Evolutionary conservation across 768 basidiomycete species (phyloP), one percentile per base, ranked within the genome.

Genomic region (Inosperma sp.): DNA sequence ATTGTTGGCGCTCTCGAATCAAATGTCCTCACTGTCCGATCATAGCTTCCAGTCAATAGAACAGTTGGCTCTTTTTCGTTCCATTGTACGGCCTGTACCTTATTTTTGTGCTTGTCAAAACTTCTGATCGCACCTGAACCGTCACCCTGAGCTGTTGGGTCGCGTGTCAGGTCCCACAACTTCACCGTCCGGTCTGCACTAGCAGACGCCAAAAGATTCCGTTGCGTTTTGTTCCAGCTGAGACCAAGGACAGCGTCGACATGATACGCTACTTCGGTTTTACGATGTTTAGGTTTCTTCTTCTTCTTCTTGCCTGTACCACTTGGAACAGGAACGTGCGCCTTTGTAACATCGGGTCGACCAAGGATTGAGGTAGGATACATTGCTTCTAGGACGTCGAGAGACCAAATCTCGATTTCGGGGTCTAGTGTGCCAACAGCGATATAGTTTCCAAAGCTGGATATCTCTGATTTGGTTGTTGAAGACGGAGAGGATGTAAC

Each of bases 231-330:
- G 62, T 97, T 98, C 95, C 96, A 98, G 47, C 88, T 88, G 35
- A 98, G 79, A 1, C 82, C 77, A n/a, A 98, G 82, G 33, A 99
- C 88, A 5, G 94, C 90, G 56, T 95, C 94, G 61, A 95, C 90
- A 66, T 98, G 96, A 61, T 93, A 81, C 1, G 79, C 78, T 3
- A 81, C 71, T 53, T 82, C 80, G 0, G 71, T 64, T 1, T 72
- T 53, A 22, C 90, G 81, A 34, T 81, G 78, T 63, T 87, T 90
- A 39, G 76, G 72, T 66, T 93, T 93, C 68, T 92, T 95, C 61
- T 84, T 82, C 76, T 96, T 96, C 70, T 97, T 97, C 73, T 97
- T 97, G 17, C 93, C 93, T 2, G 89, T 94, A n/a, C 92, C 93
- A 0, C 81, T 77, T 1, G 90, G 84, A 6, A 75, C 74, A 0